Percentiles rank a stretch among this genome's conserved stretches.
Conservation (phyloP, 2,329 filamentous ascomycete genomes). For the Eutypella sp. region DNA sequence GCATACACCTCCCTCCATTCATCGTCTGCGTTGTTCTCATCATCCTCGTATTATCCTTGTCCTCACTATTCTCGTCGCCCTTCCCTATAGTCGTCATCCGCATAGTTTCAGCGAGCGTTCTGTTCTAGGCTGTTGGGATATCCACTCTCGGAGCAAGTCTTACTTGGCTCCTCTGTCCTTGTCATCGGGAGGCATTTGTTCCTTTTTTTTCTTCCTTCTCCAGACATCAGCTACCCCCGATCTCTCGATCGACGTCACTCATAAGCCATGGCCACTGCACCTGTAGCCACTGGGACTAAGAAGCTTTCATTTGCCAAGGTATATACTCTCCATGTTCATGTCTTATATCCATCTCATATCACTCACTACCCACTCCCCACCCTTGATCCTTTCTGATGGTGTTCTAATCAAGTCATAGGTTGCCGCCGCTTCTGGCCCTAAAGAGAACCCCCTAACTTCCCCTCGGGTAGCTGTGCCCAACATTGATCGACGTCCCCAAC, state of each 20-base stretch:
- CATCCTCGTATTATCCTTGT: too few species aligned
- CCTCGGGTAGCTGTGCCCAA: conserved; percentile 26
- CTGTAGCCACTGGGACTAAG: conserved; percentile 23
- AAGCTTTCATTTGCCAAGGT: conserved; percentile 31
- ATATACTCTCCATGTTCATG: conserved; percentile 2
- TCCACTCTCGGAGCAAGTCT: background rate
- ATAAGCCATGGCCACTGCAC: conserved; percentile 24
- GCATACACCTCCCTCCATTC: too few species aligned
- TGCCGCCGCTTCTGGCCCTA: conserved; percentile 26
- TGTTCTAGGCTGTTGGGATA: background rate
- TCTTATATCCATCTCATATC: background rate
- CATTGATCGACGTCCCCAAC: conserved; percentile 23
- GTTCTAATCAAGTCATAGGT: conserved; percentile 18
- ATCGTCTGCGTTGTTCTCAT: too few species aligned
- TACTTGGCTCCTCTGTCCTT: background rate
- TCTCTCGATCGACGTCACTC: conserved; percentile 3
- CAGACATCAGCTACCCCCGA: background rate
- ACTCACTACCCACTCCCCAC: background rate
- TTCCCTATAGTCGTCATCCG: background rate
- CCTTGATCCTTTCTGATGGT: conserved; percentile 3
- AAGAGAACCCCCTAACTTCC: conserved; percentile 20
- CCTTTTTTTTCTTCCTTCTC: background rate
- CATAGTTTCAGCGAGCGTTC: background rate
- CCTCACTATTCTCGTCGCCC: too few species aligned
- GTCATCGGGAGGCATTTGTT: too few species aligned